A percentile compares a stretch with the other conserved stretches of the same genome.
phyloP scores from a whole-genome alignment of 2,329 filamentous ascomycete genomes.

The Sporothrix schenckii region DNA sequence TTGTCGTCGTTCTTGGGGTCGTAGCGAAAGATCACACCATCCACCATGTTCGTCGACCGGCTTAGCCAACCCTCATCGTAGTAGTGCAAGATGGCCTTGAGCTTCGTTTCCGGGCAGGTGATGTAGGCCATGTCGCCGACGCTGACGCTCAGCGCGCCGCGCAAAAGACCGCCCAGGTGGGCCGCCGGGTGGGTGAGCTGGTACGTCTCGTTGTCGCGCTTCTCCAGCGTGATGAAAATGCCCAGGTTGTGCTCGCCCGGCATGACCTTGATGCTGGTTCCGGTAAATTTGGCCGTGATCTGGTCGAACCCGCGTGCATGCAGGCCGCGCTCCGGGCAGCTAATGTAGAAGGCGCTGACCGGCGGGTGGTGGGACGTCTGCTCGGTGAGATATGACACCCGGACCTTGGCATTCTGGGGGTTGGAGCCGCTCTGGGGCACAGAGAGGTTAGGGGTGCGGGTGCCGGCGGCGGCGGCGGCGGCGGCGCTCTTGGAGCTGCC shows the following conservation, averaged over 20 bases:
- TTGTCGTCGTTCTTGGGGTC: conserved; percentile 84
- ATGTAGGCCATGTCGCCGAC: conserved; percentile 89
- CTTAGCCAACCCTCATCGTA: conserved; percentile 94
- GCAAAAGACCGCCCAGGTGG: conserved; percentile 82
- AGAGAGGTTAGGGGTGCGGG: conserved; percentile 52
- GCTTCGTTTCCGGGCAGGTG: conserved; percentile 83
- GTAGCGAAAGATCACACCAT: conserved; percentile 88
- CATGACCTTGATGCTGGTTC: conserved; percentile 87
- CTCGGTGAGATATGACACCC: conserved; percentile 92
- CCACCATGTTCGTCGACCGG: conserved; percentile 85
- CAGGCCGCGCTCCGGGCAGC: conserved; percentile 88
- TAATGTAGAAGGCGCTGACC: conserved; percentile 92
- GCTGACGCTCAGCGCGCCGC: conserved; percentile 84
- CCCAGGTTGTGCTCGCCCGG: conserved; percentile 93
- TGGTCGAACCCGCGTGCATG: conserved; percentile 91
- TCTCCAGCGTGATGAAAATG: conserved; percentile 87
- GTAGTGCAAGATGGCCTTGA: conserved; percentile 92
- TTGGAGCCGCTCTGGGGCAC: conserved; percentile 53
- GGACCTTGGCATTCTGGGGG: conserved; percentile 59
- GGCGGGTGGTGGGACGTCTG: conserved; percentile 98
- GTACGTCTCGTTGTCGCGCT: conserved; percentile 83
- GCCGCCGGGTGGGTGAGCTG: conserved; percentile 94
- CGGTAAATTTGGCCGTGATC: conserved; percentile 95
- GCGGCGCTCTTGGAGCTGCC: conserved; percentile 25
- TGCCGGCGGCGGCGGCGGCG: conserved; percentile 32